These are phyloP conservation scores for Metarhizium humberi DNA, from an alignment of 2,329 filamentous ascomycete species.

Conservation along the genomic window DNA sequence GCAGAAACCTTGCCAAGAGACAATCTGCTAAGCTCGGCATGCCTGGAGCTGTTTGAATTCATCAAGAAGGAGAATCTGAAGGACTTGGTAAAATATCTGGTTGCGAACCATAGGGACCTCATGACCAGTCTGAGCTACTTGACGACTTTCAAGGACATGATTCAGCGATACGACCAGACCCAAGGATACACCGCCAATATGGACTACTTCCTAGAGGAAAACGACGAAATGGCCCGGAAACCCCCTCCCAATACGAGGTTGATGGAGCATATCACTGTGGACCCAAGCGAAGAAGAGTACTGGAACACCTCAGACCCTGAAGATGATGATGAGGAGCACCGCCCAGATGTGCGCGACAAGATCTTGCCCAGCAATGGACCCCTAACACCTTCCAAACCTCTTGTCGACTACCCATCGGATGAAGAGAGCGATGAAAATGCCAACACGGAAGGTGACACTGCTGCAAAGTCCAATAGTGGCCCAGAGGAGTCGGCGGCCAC, in stretches of 20 bases:
- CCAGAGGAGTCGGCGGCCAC: conserved; percentile 25
- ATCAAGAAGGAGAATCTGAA: conserved; percentile 77
- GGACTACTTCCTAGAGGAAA: conserved; percentile 66
- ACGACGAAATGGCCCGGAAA: conserved; percentile 43
- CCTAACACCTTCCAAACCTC: conserved; percentile 55
- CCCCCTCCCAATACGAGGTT: conserved; percentile 42
- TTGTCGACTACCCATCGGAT: conserved; percentile 90
- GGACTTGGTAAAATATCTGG: conserved; percentile 71
- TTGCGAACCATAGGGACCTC: conserved; percentile 74
- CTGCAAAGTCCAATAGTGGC: conserved; percentile 20
- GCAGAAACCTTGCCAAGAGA: conserved; percentile 81
- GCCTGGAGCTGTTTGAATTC: conserved; percentile 86
- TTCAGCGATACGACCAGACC: conserved; percentile 71
- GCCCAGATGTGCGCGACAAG: conserved; percentile 19
- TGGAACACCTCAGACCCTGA: conserved; percentile 86
- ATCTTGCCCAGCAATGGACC: conserved; percentile 46
- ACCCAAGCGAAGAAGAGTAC: conserved; percentile 83
- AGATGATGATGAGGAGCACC: conserved; percentile 51
- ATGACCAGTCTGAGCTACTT: conserved; percentile 71
- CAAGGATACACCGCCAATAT: conserved; percentile 55
- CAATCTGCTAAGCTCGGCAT: conserved; percentile 88
- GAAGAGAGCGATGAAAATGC: conserved; percentile 59
- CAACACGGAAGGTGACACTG: conserved; percentile 39
- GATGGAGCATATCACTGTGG: conserved; percentile 64
- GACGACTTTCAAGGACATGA: conserved; percentile 70